phyloP scores from a whole-genome alignment of 768 basidiomycete species.

The Omphalotus guepiniiformis region DNA sequence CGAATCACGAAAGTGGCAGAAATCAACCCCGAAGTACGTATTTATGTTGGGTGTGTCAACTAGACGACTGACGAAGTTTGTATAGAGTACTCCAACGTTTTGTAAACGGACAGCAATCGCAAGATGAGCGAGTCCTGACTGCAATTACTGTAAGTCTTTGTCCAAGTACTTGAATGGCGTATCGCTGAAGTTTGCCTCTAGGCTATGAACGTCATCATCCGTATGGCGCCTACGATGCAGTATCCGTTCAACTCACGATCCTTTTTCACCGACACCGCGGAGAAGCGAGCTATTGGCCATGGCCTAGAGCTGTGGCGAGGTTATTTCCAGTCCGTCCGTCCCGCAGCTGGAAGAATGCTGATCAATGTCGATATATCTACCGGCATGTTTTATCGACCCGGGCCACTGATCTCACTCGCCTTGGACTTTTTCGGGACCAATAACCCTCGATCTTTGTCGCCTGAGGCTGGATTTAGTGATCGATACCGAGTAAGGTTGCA shows the following conservation, averaged over 20 bases:
- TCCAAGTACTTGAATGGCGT: neutral
- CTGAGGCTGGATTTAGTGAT: slow-evolving; percentile 40
- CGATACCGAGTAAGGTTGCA: slow-evolving; percentile 41
- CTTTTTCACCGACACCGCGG: slow-evolving; percentile 62
- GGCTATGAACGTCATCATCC: slow-evolving; percentile 72
- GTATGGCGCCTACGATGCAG: slow-evolving; percentile 66
- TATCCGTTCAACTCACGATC: slow-evolving; percentile 73
- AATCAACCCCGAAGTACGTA: slow-evolving; percentile 43
- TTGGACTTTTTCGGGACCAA: slow-evolving; percentile 44
- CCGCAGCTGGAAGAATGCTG: slow-evolving; percentile 56
- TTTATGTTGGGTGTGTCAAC: neutral
- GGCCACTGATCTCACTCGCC: slow-evolving; percentile 54
- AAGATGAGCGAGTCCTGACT: slow-evolving; percentile 61
- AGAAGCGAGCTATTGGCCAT: slow-evolving; percentile 46
- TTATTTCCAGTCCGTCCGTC: slow-evolving; percentile 76
- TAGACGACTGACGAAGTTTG: neutral
- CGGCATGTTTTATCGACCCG: slow-evolving; percentile 69
- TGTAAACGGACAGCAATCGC: slow-evolving; percentile 57
- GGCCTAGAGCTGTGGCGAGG: slow-evolving; percentile 76
- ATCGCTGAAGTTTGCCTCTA: slow-evolving; percentile 19
- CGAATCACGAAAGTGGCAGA: slow-evolving; percentile 52
- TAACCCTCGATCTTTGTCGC: slow-evolving; percentile 26
- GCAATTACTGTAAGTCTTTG: slow-evolving; percentile 51
- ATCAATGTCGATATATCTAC: slow-evolving; percentile 79
- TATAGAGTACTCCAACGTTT: slow-evolving; percentile 60